phyloP scores from a whole-genome alignment of 2,329 filamentous ascomycete genomes.

The Fusarium paranaense region DNA sequence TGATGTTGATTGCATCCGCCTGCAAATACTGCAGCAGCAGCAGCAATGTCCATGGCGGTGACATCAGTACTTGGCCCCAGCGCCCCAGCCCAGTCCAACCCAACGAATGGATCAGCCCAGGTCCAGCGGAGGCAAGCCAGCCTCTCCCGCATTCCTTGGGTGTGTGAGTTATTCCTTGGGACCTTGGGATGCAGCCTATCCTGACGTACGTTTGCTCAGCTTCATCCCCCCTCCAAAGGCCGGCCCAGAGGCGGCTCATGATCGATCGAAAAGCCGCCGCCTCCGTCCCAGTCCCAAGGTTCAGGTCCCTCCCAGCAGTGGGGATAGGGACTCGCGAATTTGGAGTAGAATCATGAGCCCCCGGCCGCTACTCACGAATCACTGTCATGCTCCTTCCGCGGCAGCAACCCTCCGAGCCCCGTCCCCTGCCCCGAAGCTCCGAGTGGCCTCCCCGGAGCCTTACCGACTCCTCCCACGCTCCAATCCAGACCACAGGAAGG shows the following conservation, averaged over 20 bases:
- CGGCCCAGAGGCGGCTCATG: slow-evolving; percentile 4
- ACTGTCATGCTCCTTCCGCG: slow-evolving; percentile 18
- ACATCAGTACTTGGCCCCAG: slow-evolving; percentile 7
- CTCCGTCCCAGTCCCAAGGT: slow-evolving; percentile 25
- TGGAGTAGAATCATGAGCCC: slow-evolving; percentile 1
- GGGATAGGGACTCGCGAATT: slow-evolving; percentile 10
- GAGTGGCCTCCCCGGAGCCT: slow-evolving; percentile 8
- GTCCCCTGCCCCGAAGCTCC: slow-evolving; percentile 25
- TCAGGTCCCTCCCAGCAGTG: slow-evolving; percentile 15
- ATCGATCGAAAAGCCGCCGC: slow-evolving; percentile 7
- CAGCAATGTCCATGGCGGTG: neutral
- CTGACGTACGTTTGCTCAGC: neutral
- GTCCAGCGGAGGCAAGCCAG: slow-evolving; percentile 12
- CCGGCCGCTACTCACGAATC: slow-evolving; percentile 12
- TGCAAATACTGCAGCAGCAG: neutral
- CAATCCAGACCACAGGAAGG: slow-evolving; percentile 23
- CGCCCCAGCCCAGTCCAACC: neutral
- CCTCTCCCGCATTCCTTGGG: slow-evolving; percentile 30
- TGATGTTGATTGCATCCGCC: neutral
- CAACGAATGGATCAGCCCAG: neutral
- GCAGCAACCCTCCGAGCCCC: slow-evolving; percentile 23
- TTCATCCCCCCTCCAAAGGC: neutral
- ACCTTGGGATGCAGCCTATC: neutral
- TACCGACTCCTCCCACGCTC: slow-evolving; percentile 12
- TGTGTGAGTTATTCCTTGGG: neutral